phyloP scores from a whole-genome alignment of 768 basidiomycete species.

The Nidularia sp. region DNA sequence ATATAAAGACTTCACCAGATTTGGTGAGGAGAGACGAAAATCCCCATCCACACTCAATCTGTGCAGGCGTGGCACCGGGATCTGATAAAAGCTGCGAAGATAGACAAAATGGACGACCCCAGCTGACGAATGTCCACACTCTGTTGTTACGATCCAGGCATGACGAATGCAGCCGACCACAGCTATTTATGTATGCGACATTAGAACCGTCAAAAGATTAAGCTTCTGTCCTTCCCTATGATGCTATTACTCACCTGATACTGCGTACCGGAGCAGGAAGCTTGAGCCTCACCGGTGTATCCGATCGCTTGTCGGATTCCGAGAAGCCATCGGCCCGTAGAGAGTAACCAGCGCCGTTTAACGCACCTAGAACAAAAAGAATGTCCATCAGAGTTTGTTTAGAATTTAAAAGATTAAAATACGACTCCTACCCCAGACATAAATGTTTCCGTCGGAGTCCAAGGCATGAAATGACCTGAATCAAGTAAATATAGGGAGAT shows the following conservation, averaged over 20 bases:
- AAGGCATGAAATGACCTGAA: slow-evolving; percentile 83
- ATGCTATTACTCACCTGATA: slow-evolving; percentile 48
- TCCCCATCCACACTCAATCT: slow-evolving; percentile 79
- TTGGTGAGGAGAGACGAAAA: slow-evolving; percentile 73
- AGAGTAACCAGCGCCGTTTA: slow-evolving; percentile 42
- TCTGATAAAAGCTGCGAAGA: slow-evolving; percentile 44
- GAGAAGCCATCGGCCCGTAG: slow-evolving; percentile 54
- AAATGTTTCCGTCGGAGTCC: slow-evolving; percentile 66
- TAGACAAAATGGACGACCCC: slow-evolving; percentile 76
- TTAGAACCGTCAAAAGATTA: not conserved
- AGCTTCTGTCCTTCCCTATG: no score
- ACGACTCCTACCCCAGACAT: slow-evolving; percentile 70
- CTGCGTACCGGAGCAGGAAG: slow-evolving; percentile 57
- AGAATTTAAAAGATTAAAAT: not conserved
- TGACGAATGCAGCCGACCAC: slow-evolving; percentile 71
- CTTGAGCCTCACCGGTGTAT: slow-evolving; percentile 50
- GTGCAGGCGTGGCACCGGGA: slow-evolving; percentile 36
- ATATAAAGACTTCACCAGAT: slow-evolving; percentile 69
- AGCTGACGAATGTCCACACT: slow-evolving; percentile 74
- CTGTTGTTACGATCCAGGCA: slow-evolving; percentile 54
- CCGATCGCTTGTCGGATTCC: slow-evolving; percentile 42
- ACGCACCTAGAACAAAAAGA: slow-evolving; percentile 42
- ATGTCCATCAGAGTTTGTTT: slow-evolving; percentile 1
- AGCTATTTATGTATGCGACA: slow-evolving; percentile 36
- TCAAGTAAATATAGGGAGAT: slow-evolving; percentile 1